Evolutionary conservation across 2,329 filamentous ascomycete genomes (phyloP).

Genomic region (Kalmusia sp.): DNA sequence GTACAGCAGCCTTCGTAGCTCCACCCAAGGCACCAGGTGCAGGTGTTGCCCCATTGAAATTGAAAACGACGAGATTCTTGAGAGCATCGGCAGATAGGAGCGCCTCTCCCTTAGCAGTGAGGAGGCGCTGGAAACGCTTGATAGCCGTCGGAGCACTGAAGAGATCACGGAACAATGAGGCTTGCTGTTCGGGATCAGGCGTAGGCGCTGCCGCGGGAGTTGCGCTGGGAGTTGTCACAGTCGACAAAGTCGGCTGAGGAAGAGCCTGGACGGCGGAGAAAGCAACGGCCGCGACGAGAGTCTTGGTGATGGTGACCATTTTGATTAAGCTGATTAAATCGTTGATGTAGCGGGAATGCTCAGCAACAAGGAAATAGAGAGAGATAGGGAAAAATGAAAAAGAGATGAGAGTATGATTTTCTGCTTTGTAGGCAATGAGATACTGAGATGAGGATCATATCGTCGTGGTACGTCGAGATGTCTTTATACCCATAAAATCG

Average conservation of each 20-base stretch:
- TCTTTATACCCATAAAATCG: conserved; percentile 33
- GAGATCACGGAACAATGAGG: conserved; percentile 37
- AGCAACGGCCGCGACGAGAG: conserved; percentile 42
- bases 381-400: conserved; percentile 22
- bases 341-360: conserved; percentile 20
- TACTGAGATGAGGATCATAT: conserved; percentile 21
- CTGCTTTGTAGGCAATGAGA: conserved; percentile 35
- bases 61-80: conserved; percentile 66
- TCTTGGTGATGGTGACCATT: conserved; percentile 45
- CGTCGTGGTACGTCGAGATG: background rate
- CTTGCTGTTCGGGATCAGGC: conserved; percentile 25
- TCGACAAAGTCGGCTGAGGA: conserved; percentile 27
- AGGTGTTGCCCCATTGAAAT: conserved; percentile 55
- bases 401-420: conserved; percentile 34
- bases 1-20: conserved; percentile 34
- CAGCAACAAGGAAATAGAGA: conserved; percentile 23
- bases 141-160: conserved; percentile 43
- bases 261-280: conserved; percentile 39
- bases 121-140: conserved; percentile 48
- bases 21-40: conserved; percentile 62
- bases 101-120: conserved; percentile 35
- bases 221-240: conserved; percentile 15
- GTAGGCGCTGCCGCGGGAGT: conserved; percentile 12
- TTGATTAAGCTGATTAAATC: conserved; percentile 23
- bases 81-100: conserved; percentile 42